Conservation (phyloP, 192 early-diverging fungal species). For the Entrophospora sp. region DNA sequence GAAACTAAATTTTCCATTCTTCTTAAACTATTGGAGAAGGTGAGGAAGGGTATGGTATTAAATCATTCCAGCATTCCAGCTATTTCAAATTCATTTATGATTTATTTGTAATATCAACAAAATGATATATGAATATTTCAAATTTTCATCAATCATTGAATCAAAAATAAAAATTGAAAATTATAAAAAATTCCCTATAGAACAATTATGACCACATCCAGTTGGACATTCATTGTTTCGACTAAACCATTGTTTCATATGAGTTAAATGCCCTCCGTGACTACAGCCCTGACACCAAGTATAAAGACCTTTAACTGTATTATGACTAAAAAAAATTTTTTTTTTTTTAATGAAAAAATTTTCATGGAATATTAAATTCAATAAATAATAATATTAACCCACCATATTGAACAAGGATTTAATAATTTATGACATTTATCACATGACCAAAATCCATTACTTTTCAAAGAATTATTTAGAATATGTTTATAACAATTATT, state of each 20-base stretch:
- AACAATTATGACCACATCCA: conserved; percentile 66
- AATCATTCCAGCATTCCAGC: no score
- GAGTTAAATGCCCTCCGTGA: conserved; percentile 71
- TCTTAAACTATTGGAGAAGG: no score
- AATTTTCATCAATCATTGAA: no score
- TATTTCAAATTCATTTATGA: no score
- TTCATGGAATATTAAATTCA: background rate
- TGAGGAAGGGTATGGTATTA: no score
- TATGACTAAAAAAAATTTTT: conserved; percentile 39
- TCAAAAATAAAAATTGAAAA: no score
- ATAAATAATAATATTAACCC: no score
- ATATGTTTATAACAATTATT: conserved; percentile 59
- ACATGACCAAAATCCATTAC: conserved; percentile 53
- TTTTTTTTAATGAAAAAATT: background rate
- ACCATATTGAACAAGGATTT: conserved; percentile 65
- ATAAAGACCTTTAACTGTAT: conserved; percentile 62
- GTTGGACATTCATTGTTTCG: conserved; percentile 55
- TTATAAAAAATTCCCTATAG: no score
- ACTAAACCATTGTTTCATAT: conserved; percentile 63
- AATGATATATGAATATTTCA: no score
- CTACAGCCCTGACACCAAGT: conserved; percentile 74
- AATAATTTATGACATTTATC: conserved; percentile 56
- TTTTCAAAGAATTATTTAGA: conserved; percentile 28
- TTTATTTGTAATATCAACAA: no score
- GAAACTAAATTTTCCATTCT: no score